phyloP scores from a whole-genome alignment of 352 stramenopile genomes.

The Pythium dissotocum region DNA sequence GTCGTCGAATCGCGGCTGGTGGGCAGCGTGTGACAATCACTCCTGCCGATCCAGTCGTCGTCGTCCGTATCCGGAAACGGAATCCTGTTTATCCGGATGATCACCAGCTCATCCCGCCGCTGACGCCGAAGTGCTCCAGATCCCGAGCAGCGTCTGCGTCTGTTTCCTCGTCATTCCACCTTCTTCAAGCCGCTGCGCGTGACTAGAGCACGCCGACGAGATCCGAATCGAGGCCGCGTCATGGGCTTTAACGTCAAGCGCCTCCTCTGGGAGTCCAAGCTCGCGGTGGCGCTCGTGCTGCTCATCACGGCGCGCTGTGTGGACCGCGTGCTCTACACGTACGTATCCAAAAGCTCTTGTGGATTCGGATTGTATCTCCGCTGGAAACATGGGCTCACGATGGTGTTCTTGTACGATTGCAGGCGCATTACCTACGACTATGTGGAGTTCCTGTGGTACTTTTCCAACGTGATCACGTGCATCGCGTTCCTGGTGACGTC shows the following conservation, averaged over 20 bases:
- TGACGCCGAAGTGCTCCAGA: not conserved
- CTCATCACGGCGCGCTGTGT: constrained; percentile 81
- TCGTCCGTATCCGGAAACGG: not conserved
- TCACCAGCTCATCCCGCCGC: constrained; percentile 2
- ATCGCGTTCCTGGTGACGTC: constrained; percentile 75
- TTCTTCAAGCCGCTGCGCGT: not conserved
- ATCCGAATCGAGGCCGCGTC: not conserved
- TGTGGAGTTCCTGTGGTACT: constrained; percentile 88
- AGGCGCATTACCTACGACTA: constrained; percentile 89
- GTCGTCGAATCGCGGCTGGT: not conserved
- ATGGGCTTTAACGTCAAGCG: constrained; percentile 57
- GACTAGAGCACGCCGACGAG: not conserved
- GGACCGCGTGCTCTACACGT: constrained; percentile 87
- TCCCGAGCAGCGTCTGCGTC: not conserved
- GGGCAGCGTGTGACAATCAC: constrained; percentile 2
- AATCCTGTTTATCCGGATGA: not conserved
- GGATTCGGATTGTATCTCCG: not conserved
- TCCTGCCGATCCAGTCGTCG: not conserved
- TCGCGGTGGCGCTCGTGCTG: constrained; percentile 72
- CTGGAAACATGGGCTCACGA: not conserved
- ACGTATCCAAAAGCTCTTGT: constrained; percentile 24
- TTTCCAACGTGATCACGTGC: constrained; percentile 80
- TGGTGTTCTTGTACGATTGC: constrained; percentile 9
- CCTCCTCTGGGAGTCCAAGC: constrained; percentile 83
- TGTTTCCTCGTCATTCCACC: constrained; percentile 1